Evolutionary conservation across 116 monocot genomes (phyloP).

Genomic region (Phalaenopsis hybrid): DNA sequence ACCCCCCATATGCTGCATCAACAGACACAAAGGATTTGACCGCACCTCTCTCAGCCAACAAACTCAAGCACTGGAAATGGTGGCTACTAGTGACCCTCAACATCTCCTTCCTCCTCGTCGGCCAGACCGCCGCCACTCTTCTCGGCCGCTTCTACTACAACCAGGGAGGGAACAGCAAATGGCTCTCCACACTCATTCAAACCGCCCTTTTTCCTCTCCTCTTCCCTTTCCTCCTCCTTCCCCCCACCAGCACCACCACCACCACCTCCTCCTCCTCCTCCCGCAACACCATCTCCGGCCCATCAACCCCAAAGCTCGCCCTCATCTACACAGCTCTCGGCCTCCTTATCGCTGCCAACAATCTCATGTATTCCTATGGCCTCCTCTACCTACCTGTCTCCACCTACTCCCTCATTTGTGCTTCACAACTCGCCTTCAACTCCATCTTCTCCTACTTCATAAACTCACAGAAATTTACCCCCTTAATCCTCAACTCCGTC

Average conservation of each 20-base stretch:
- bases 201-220: conserved; percentile 9
- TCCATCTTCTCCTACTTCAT: conserved; percentile 19
- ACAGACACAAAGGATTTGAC: not conserved
- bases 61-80: conserved; percentile 12
- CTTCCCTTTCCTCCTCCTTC: conserved; percentile 9
- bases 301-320: not conserved
- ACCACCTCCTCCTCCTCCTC: not conserved
- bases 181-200: conserved; percentile 19
- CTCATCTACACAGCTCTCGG: conserved; percentile 6
- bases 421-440: conserved; percentile 21
- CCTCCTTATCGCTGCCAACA: conserved; percentile 9
- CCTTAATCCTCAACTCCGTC: conserved; percentile 14
- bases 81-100: conserved; percentile 16
- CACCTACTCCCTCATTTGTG: conserved; percentile 21
- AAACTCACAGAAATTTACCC: conserved; percentile 22
- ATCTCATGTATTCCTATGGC: conserved; percentile 21
- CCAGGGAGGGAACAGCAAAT: conserved; percentile 26
- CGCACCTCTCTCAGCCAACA: not conserved
- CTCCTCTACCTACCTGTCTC: conserved; percentile 20
- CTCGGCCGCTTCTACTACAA: conserved; percentile 22
- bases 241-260: not conserved
- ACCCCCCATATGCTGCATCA: not conserved
- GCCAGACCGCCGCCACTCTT: conserved; percentile 17
- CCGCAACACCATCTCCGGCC: not conserved
- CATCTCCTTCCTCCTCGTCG: conserved; percentile 19